Percentiles rank a stretch among this genome's conserved stretches.
Evolutionary conservation across 768 basidiomycete genomes (phyloP).

Genomic region (Russula compacta): DNA sequence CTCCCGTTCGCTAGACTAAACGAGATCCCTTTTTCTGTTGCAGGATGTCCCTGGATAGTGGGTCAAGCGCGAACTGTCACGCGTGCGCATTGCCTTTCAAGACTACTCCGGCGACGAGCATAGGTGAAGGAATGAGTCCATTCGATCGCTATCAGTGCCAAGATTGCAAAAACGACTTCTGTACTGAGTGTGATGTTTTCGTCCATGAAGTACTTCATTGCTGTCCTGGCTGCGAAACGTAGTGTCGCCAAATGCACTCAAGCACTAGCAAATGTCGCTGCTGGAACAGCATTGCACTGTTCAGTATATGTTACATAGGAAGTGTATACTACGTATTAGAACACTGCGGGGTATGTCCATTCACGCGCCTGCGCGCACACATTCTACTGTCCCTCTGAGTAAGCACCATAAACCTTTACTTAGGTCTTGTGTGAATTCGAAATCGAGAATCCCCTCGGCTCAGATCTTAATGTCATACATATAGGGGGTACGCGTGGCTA

Average conservation of each 20-base stretch:
- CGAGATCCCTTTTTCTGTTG: not conserved
- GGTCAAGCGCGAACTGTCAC: constrained; percentile 46
- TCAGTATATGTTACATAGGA: not conserved
- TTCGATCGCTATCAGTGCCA: constrained; percentile 85
- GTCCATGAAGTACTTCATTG: constrained; percentile 93
- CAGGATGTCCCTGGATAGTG: constrained; percentile 35
- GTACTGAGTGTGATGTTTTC: constrained; percentile 92
- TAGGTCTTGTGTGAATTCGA: not conserved
- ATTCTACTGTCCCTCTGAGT: not conserved
- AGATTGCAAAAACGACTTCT: constrained; percentile 81
- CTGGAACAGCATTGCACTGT: not conserved
- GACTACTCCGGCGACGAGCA: constrained; percentile 28
- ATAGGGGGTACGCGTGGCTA: constrained; percentile 28
- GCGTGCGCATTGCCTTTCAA: constrained; percentile 74
- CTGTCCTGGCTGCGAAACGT: constrained; percentile 77
- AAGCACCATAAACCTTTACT: too few relatives aligned
- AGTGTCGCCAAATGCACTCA: constrained; percentile 1
- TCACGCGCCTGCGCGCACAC: not conserved
- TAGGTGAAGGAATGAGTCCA: constrained; percentile 65
- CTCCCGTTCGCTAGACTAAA: not conserved
- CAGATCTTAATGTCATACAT: constrained; percentile 13
- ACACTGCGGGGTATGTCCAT: not conserved
- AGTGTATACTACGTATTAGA: not conserved
- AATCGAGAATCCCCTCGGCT: not conserved
- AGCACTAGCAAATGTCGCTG: not conserved